These are phyloP conservation scores for Celoporthe dispersa DNA, from an alignment of 2,329 filamentous ascomycete species.

Conservation along the genomic window DNA sequence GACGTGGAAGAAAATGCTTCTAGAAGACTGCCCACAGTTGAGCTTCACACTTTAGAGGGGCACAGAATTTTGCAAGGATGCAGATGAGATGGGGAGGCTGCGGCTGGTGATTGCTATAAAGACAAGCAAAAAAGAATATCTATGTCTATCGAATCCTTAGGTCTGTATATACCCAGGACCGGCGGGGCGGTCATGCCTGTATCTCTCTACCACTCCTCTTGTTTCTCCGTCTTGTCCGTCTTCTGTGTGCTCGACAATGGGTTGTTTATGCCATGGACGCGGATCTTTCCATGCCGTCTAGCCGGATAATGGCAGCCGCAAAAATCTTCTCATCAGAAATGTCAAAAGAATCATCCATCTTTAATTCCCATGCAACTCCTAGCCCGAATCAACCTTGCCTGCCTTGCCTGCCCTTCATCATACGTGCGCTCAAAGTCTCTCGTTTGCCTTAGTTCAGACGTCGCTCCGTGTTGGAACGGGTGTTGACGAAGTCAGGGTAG, in stretches of 20 bases:
- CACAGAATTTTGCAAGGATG: background rate
- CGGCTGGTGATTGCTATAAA: constrained; percentile 20
- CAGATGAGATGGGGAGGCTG: constrained; percentile 2
- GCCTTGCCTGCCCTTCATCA: constrained; percentile 25
- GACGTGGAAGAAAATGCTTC: background rate
- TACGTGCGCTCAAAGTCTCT: constrained; percentile 14
- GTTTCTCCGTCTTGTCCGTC: constrained; percentile 11
- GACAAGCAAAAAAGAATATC: constrained; percentile 23
- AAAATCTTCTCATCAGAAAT: constrained; percentile 21
- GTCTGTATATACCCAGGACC: constrained; percentile 20
- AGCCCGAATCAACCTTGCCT: constrained; percentile 29
- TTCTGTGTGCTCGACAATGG: background rate
- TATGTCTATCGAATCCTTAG: constrained; percentile 27
- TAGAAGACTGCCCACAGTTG: background rate
- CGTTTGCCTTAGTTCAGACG: constrained; percentile 45
- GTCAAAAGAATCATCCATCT: constrained; percentile 24
- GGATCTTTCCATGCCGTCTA: constrained; percentile 20
- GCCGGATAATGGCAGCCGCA: constrained; percentile 13
- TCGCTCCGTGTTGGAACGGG: constrained; percentile 69
- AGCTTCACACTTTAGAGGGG: background rate
- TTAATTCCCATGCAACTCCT: constrained; percentile 30
- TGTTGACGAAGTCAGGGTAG: constrained; percentile 96
- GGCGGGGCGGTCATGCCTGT: constrained; percentile 14
- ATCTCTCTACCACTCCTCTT: constrained; percentile 17
- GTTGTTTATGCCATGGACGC: constrained; percentile 9